A percentile compares a stretch with the other conserved stretches of the same genome.
Evolutionary conservation across 306 rosid species (phyloP).

Genomic region (Quercus dentata): DNA sequence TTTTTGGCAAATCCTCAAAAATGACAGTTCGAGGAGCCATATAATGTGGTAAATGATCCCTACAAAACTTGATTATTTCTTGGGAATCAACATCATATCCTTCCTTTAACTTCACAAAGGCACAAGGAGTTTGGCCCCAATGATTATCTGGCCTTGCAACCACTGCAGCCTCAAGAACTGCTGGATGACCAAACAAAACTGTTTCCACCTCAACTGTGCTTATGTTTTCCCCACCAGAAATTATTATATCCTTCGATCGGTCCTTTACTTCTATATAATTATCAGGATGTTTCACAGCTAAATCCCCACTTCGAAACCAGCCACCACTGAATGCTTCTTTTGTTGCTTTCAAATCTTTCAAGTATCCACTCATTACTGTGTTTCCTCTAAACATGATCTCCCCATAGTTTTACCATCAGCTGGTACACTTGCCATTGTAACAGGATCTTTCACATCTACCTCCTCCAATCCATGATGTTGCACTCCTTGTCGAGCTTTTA

Average conservation of each 20-base stretch:
- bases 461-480: slow-evolving; percentile 58
- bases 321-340: slow-evolving; percentile 67
- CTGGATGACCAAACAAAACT: slow-evolving; percentile 59
- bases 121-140: slow-evolving; percentile 92
- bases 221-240: slow-evolving; percentile 88
- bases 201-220: slow-evolving; percentile 83
- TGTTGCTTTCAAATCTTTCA: slow-evolving; percentile 64
- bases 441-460: slow-evolving; percentile 64
- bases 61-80: slow-evolving; percentile 55
- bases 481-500: slow-evolving; percentile 75
- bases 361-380: slow-evolving; percentile 88
- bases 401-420: slow-evolving; percentile 66
- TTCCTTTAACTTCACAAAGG: slow-evolving; percentile 64
- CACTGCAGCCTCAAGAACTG: slow-evolving; percentile 79
- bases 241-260: slow-evolving; percentile 64
- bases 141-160: slow-evolving; percentile 73
- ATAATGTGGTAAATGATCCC: slow-evolving; percentile 59
- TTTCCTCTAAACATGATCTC: slow-evolving; percentile 84
- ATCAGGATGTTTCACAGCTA: slow-evolving; percentile 74
- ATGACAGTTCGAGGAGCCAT: slow-evolving; percentile 72
- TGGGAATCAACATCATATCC: slow-evolving; percentile 34
- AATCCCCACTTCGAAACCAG: slow-evolving; percentile 86
- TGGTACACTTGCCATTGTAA: slow-evolving; percentile 60
- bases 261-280: slow-evolving; percentile 77
- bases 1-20: slow-evolving; percentile 64